phyloP scores from a whole-genome alignment of 2,329 filamentous ascomycete genomes.

The Colletotrichum sublineola region DNA sequence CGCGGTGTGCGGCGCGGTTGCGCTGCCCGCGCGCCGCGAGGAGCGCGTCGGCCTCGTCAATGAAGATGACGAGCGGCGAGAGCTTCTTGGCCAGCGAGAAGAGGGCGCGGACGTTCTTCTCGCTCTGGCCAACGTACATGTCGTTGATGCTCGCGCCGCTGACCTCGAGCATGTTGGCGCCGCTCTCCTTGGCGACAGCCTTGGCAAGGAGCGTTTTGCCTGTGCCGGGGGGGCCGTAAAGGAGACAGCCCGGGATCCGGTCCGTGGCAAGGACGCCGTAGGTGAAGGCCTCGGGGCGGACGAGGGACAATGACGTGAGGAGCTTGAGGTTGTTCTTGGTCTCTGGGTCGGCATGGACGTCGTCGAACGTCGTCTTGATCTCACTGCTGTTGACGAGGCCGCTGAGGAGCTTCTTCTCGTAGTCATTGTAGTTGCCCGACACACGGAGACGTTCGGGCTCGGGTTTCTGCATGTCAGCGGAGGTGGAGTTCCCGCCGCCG shows the following conservation, averaged over 20 bases:
- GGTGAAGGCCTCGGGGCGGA: constrained; percentile 92
- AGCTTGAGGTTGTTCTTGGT: constrained; percentile 91
- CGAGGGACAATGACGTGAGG: constrained; percentile 86
- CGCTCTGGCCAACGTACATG: constrained; percentile 95
- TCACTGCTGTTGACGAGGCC: constrained; percentile 86
- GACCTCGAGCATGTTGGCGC: constrained; percentile 84
- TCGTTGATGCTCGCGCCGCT: constrained; percentile 93
- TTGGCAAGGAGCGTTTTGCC: constrained; percentile 80
- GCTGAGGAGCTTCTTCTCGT: constrained; percentile 85
- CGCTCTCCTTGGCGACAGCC: constrained; percentile 76
- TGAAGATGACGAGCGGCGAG: constrained; percentile 92
- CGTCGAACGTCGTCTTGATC: constrained; percentile 87
- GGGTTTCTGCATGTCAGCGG: constrained; percentile 27
- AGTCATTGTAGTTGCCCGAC: constrained; percentile 70
- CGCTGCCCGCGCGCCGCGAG: constrained; percentile 81
- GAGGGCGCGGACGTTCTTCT: constrained; percentile 94
- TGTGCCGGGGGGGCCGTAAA: constrained; percentile 90
- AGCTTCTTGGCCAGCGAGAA: constrained; percentile 94
- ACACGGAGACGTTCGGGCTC: constrained; percentile 41
- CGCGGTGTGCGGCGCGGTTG: constrained; percentile 80
- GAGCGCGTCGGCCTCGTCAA: constrained; percentile 95
- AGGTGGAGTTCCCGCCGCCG: constrained; percentile 26
- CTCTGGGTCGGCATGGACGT: constrained; percentile 85
- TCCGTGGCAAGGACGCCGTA: constrained; percentile 95
- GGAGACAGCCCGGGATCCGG: constrained; percentile 87